A percentile compares a stretch with the other conserved stretches of the same genome.
phyloP scores from a whole-genome alignment of 148 eudicot species.

The Camellia japonica region DNA sequence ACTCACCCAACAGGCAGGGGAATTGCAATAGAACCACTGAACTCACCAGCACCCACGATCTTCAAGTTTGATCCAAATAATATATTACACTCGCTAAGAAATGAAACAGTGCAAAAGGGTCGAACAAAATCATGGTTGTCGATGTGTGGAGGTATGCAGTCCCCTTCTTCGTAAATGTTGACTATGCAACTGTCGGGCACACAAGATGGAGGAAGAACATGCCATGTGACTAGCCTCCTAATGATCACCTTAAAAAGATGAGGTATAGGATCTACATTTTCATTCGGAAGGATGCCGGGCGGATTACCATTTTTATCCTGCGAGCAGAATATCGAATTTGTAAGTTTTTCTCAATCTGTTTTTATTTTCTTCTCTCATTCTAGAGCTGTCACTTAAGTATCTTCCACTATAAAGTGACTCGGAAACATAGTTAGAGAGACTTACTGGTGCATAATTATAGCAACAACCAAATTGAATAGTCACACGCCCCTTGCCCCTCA shows the following conservation, averaged over 20 bases:
- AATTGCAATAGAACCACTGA: conserved; percentile 54
- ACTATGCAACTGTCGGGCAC: conserved; percentile 97
- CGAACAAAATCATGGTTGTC: conserved; percentile 95
- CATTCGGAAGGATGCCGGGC: conserved; percentile 79
- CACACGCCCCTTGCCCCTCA: conserved; percentile 97
- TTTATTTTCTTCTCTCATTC: neutral
- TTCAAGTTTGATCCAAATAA: conserved; percentile 80
- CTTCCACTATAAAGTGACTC: neutral
- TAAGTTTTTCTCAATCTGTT: neutral
- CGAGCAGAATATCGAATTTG: conserved; percentile 14
- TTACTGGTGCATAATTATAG: conserved; percentile 65
- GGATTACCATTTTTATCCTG: conserved; percentile 92
- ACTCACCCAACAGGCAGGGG: conserved; percentile 92
- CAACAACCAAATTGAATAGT: conserved; percentile 93
- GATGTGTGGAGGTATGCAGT: conserved; percentile 98
- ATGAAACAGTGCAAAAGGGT: conserved; percentile 94
- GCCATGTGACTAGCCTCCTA: conserved; percentile 84
- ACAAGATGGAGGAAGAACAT: conserved; percentile 82
- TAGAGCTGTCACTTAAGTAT: conserved; percentile 1
- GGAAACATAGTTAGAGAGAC: conserved; percentile 9
- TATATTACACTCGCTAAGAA: conserved; percentile 87
- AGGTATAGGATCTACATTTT: conserved; percentile 79
- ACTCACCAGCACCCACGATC: conserved; percentile 71
- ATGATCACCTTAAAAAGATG: conserved; percentile 73
- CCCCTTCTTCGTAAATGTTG: conserved; percentile 86